Conservation (phyloP, 129 eudicot genomes). For the Glebionis coronaria region DNA sequence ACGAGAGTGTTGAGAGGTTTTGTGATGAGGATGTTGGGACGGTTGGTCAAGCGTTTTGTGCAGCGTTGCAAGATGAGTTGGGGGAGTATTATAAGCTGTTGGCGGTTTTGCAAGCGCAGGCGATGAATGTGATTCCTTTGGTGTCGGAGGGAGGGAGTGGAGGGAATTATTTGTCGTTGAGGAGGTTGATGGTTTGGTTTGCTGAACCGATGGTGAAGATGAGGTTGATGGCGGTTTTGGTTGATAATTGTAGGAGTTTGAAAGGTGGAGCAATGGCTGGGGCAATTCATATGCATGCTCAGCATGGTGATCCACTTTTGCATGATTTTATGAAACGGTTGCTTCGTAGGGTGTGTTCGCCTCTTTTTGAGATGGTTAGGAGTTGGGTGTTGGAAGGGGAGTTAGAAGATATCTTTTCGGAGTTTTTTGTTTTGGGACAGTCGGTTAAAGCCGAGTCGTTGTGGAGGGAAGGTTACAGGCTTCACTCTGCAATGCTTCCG, state of each 20-base stretch:
- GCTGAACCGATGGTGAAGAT: conserved; percentile 93
- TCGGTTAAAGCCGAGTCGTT: conserved; percentile 94
- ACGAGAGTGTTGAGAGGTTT: conserved; percentile 63
- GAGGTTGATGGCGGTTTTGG: conserved; percentile 95
- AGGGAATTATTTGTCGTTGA: conserved; percentile 78
- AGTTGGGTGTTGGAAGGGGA: conserved; percentile 99
- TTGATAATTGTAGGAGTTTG: conserved; percentile 76
- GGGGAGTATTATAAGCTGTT: conserved; percentile 84
- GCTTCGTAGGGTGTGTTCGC: conserved; percentile 90
- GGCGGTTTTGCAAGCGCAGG: conserved; percentile 68
- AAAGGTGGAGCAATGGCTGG: conserved; percentile 99
- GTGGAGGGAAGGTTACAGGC: conserved; percentile 92
- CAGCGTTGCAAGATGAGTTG: conserved; percentile 93
- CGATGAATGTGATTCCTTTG: conserved; percentile 86
- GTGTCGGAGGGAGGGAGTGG: conserved; percentile 63
- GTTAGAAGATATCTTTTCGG: conserved; percentile 90
- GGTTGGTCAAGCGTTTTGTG: conserved; percentile 96
- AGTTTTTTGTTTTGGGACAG: conserved; percentile 85
- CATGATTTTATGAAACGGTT: conserved; percentile 87
- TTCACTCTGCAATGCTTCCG: conserved; percentile 96
- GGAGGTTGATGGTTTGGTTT: conserved; percentile 93
- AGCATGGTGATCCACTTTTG: conserved; percentile 96
- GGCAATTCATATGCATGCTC: conserved; percentile 83
- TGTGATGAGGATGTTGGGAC: conserved; percentile 89
- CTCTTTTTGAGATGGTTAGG: conserved; percentile 98